A percentile compares a stretch with the other conserved stretches of the same genome.
Evolutionary conservation across 176 grass and related monocot genomes (phyloP).

Genomic region (Zoysia japonica): DNA sequence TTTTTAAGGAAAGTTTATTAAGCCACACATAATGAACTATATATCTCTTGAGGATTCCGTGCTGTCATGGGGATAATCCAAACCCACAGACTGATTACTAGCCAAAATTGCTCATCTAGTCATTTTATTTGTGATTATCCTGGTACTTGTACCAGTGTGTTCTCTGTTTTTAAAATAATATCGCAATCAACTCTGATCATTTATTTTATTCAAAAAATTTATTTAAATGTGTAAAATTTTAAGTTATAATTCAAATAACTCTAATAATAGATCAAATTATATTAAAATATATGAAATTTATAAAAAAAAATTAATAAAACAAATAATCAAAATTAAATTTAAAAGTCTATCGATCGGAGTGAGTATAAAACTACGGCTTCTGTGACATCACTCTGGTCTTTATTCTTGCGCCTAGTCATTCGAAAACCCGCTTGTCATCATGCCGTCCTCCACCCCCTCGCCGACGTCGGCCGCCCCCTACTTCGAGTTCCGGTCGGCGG

Average conservation of each 20-base stretch:
- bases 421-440: background rate
- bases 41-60: background rate
- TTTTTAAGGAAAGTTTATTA: too few relatives aligned
- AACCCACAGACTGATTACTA: background rate
- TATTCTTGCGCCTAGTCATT: background rate
- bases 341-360: too few relatives aligned
- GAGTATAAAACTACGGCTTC: background rate
- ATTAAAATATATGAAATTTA: too few relatives aligned
- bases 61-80: background rate
- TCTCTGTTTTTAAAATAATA: too few relatives aligned
- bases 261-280: too few relatives aligned
- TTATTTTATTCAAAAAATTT: too few relatives aligned
- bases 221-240: too few relatives aligned
- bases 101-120: background rate
- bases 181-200: too few relatives aligned
- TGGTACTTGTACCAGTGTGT: background rate
- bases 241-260: too few relatives aligned
- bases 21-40: too few relatives aligned
- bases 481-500: slow-evolving; percentile 27
- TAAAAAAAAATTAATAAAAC: too few relatives aligned
- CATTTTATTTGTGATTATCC: background rate
- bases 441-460: background rate
- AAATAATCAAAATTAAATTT: too few relatives aligned
- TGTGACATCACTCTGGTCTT: background rate
- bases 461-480: background rate